These are phyloP conservation scores for Cucumis cinereus DNA, from an alignment of 306 rosid genomes.

Conservation along the genomic window DNA sequence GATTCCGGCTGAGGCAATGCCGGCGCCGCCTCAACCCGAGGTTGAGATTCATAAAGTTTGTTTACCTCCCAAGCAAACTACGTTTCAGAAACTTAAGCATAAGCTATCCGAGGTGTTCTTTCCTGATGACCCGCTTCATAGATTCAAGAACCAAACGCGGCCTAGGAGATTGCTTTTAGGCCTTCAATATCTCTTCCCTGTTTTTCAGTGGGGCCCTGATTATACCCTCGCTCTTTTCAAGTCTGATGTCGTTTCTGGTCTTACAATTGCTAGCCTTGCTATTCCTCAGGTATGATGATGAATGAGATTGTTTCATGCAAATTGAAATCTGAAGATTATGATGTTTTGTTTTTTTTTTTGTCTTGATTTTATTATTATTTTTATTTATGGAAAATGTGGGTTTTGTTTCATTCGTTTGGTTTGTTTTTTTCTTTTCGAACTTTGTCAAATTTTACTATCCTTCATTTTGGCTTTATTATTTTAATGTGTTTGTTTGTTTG, in stretches of 20 bases:
- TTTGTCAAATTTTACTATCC: not conserved
- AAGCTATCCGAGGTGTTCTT: constrained; percentile 69
- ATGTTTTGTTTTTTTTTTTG: not conserved
- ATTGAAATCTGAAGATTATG: not conserved
- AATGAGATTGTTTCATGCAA: not conserved
- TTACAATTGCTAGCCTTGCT: constrained; percentile 95
- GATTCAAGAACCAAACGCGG: constrained; percentile 51
- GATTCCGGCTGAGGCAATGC: constrained; percentile 32
- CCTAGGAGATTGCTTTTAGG: constrained; percentile 35
- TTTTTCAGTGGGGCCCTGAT: constrained; percentile 75
- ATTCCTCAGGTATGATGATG: constrained; percentile 65
- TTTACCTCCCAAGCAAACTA: constrained; percentile 52
- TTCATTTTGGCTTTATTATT: not conserved
- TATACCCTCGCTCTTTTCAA: constrained; percentile 42
- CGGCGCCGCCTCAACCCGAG: not conserved
- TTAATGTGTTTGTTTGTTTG: not conserved
- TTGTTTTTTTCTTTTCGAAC: not conserved
- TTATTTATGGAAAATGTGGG: not conserved
- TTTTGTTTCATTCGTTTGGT: not conserved
- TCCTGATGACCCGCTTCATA: constrained; percentile 75
- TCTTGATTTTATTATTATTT: not conserved
- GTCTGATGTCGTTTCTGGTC: constrained; percentile 71
- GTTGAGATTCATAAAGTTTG: constrained; percentile 49
- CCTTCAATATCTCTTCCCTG: constrained; percentile 65
- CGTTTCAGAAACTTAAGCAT: constrained; percentile 47